These are phyloP conservation scores for Colletotrichum sp. DNA, from an alignment of 2,329 filamentous ascomycete species.

Conservation along the genomic window DNA sequence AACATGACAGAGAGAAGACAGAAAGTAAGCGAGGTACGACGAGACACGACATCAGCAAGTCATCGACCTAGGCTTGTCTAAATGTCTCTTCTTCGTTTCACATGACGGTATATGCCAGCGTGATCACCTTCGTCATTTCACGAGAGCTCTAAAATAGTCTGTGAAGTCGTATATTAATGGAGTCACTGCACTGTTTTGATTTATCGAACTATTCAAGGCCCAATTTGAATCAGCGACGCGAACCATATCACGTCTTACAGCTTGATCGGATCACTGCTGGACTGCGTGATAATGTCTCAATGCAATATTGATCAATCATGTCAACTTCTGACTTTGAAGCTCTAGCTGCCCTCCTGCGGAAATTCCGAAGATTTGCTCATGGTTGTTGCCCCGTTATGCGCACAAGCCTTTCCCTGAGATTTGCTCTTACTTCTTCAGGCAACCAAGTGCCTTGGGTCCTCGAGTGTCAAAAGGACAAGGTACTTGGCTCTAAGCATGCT, in stretches of 20 bases:
- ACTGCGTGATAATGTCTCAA: not conserved
- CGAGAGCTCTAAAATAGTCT: not conserved
- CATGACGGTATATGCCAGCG: fast-evolving
- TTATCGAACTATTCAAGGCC: fast-evolving
- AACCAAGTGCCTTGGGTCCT: not conserved
- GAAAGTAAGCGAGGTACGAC: not conserved
- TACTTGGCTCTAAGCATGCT: not conserved
- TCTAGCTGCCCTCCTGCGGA: not conserved
- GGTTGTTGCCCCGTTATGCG: not conserved
- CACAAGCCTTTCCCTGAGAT: not conserved
- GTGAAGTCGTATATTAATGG: fast-evolving
- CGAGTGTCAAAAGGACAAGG: fast-evolving
- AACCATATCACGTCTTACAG: not conserved
- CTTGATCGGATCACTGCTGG: not conserved
- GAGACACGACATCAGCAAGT: fast-evolving
- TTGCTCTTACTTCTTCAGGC: not conserved
- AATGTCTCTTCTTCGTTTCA: not conserved
- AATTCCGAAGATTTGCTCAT: not conserved
- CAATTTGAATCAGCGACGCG: not conserved
- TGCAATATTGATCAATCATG: not conserved
- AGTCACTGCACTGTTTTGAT: not conserved
- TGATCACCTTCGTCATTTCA: not conserved
- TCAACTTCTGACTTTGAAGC: not conserved
- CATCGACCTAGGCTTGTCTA: not conserved
- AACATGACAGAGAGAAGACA: not conserved